Base-by-base conservation (phyloP, 2,329 filamentous ascomycete species). In the Scytalidium lignicola region DNA sequence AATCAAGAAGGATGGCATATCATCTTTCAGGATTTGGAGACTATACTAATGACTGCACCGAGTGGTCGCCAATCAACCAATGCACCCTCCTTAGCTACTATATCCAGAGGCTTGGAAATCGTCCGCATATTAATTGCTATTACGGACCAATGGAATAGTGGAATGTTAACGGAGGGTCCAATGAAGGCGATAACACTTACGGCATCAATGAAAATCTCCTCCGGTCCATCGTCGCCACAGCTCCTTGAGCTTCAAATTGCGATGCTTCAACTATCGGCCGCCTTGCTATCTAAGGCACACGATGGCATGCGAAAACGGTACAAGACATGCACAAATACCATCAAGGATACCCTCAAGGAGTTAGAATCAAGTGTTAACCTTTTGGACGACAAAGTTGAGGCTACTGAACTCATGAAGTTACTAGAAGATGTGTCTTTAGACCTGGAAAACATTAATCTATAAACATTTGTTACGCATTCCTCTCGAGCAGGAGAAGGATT, bases 81-180 rank as follows among this genome's bases (percentile, higher is more conserved):
- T 1, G 37, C 41, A 2, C 50, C 55, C 7, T 19, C 37, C 2
- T 13, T 37, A 13, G 58, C 58, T 5, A 70, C 73, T 8, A 68
- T 73, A 4, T 59, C 67, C 10, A 69, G 79, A 15, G 81, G 77
- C 2, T 67, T 76, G 21, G 78, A 83, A 51, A 74, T 82, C 39
- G 71, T 83, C 10, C 72, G 79, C 1, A 65, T 82, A 1, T 65
- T 86, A 4, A 67, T 82, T 13, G 69, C 71, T 1, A 62, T 83
- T 6, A 69, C 72, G 1, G 78, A 83, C 57, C 63, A 67, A 28
- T 71, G 75, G 1, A 63, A 66, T 0, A 70, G 69, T 15, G 70
- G 72, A 8, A 54, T 53, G n/a, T 53, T 57, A 9, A 65, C 68
- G 6, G 79, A 83, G 55, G 70, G 71, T 2, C 83, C 81, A 80